Evolutionary conservation across 148 eudicot genomes (phyloP).

Genomic region (Pouteria glomerata): DNA sequence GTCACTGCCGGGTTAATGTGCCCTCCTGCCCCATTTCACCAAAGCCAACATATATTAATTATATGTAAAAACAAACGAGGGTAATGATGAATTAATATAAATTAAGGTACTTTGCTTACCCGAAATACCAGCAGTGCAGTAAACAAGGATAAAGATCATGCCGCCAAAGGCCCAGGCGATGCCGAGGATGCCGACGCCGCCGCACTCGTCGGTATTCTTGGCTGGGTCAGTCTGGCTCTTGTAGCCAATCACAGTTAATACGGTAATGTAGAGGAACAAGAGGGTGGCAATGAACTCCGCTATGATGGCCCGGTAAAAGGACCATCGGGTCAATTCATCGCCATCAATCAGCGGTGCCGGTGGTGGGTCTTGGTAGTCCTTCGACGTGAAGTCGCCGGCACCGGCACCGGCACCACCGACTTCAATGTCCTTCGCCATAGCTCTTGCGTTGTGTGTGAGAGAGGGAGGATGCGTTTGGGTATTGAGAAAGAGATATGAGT

Average conservation of each 20-base stretch:
- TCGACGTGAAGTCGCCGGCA: not conserved
- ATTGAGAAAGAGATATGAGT: too few species aligned
- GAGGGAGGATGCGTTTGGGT: too few species aligned
- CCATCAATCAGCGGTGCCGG: not conserved
- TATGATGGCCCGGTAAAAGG: not conserved
- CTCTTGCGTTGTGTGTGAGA: too few species aligned
- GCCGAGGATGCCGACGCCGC: not conserved
- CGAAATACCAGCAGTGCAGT: not conserved
- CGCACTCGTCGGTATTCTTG: not conserved
- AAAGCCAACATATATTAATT: too few species aligned
- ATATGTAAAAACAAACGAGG: too few species aligned
- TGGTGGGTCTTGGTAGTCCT: slow-evolving; percentile 4
- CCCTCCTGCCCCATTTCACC: too few species aligned
- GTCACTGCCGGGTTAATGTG: not conserved
- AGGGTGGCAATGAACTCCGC: not conserved
- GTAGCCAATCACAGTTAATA: not conserved
- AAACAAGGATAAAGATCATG: not conserved
- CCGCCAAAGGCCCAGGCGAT: not conserved
- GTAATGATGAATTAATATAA: too few species aligned
- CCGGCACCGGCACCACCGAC: not conserved
- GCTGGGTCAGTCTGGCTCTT: not conserved
- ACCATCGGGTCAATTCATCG: not conserved
- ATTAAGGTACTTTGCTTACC: too few species aligned
- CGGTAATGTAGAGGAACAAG: not conserved
- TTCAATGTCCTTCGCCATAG: not conserved